Percentiles rank a stretch among this genome's conserved stretches.
phyloP scores from a whole-genome alignment of 371 early-diverging fungal species.

The Gilbertella persicaria region DNA sequence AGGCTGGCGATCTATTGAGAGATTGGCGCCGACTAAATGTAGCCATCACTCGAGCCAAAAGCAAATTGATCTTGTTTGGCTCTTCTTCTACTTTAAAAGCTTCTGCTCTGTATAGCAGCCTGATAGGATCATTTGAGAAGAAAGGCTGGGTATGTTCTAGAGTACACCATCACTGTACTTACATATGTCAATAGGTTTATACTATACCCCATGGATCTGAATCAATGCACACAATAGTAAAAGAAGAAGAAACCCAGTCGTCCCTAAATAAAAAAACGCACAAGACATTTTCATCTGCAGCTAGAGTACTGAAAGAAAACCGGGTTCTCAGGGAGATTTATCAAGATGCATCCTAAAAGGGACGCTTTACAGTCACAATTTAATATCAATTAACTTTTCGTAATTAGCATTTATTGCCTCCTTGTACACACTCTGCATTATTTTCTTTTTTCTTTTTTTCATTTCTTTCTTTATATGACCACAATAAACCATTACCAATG shows the following conservation, averaged over 20 bases:
- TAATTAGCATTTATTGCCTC: too few species aligned
- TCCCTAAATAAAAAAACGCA: slow-evolving; percentile 2
- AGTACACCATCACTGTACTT: neutral
- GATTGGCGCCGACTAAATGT: slow-evolving; percentile 98
- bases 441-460: too few species aligned
- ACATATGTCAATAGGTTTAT: slow-evolving; percentile 7
- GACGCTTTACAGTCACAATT: neutral
- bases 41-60: slow-evolving; percentile 93
- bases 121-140: slow-evolving; percentile 53
- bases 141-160: slow-evolving; percentile 51
- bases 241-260: neutral
- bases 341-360: slow-evolving; percentile 1
- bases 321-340: slow-evolving; percentile 30
- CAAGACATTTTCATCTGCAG: slow-evolving; percentile 18
- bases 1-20: slow-evolving; percentile 85
- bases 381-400: too few species aligned
- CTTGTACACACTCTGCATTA: too few species aligned
- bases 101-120: slow-evolving; percentile 53
- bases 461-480: too few species aligned
- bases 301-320: slow-evolving; percentile 24
- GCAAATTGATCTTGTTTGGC: slow-evolving; percentile 91
- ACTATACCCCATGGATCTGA: slow-evolving; percentile 3
- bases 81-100: slow-evolving; percentile 66
- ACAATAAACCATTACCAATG: too few species aligned
- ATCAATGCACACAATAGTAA: neutral